Evolutionary conservation across 2,329 filamentous ascomycete species (phyloP), one percentile per base, ranked within the genome.

Genomic region (Venturiaceae sp.): DNA sequence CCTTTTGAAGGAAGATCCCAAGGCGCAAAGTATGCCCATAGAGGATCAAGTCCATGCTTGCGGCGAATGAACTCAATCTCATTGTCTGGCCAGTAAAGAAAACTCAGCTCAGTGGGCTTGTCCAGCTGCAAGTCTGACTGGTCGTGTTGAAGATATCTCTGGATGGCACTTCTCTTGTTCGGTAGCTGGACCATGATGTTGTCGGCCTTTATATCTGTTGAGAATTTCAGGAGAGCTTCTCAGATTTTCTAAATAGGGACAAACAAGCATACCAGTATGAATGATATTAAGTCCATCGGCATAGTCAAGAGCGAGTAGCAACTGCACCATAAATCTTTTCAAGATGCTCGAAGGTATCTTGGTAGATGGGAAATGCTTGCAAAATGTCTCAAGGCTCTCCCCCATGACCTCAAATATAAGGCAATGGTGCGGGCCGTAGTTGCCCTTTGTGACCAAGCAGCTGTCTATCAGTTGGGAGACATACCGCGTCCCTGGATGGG

Each of bases 221-320:
- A 30, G 19, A 30, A 16, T n/a, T n/a, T n/a, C n/a, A n/a, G n/a
- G n/a, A n/a, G n/a, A n/a, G n/a, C n/a, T n/a, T n/a, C n/a, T n/a
- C n/a, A n/a, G n/a, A n/a, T n/a, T n/a, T n/a, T n/a, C n/a, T n/a
- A n/a, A n/a, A n/a, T n/a, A n/a, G n/a, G n/a, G n/a, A n/a, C n/a
- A n/a, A n/a, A n/a, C n/a, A n/a, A n/a, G n/a, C n/a, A n/a, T n/a
- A 39, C 37, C 37, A 8, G 37, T 64, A 55, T 68, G 65, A 26
- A 68, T 59, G 53, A 66, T 53, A 26, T 60, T n/a, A 9, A 63
- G 63, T 60, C 67, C 64, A 50, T 69, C 63, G 16, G 68, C 55
- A 47, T 67, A 68, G 53, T 69, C 67, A 19, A 69, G 60, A 39
- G 66, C 62, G 55, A 61, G 52, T 46, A 69, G 60, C 4, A 68